phyloP scores from a whole-genome alignment of 1,284 basidiomycete species.

The Xerocomus minutiporus region DNA sequence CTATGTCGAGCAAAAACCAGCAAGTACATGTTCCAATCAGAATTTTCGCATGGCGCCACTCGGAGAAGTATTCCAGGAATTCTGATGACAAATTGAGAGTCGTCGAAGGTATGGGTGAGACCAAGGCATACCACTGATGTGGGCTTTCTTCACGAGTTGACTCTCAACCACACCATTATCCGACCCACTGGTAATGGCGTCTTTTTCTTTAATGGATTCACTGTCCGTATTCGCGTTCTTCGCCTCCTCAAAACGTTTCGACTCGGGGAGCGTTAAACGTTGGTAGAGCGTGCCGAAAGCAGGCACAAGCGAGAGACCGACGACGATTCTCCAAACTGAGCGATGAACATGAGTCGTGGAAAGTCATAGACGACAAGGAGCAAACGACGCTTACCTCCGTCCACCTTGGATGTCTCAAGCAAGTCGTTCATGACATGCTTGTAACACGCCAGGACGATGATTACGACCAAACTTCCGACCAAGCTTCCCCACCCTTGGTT shows the following conservation, averaged over 20 bases:
- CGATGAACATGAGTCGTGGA: constrained; percentile 29
- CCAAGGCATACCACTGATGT: constrained; percentile 33
- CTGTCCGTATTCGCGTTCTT: constrained; percentile 33
- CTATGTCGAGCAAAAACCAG: constrained; percentile 57
- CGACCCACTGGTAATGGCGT: constrained; percentile 17
- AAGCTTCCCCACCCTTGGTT: constrained; percentile 76
- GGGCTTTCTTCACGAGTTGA: constrained; percentile 33
- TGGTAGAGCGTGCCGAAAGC: constrained; percentile 64
- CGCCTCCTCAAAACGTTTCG: constrained; percentile 50
- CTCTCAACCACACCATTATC: not conserved
- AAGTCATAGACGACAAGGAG: not conserved
- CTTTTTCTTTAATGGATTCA: constrained; percentile 35
- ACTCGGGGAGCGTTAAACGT: constrained; percentile 70
- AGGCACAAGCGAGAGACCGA: constrained; percentile 53
- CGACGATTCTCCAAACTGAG: constrained; percentile 47
- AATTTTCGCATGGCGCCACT: constrained; percentile 54
- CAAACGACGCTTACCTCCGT: constrained; percentile 47
- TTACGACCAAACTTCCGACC: constrained; percentile 58
- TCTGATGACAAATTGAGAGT: constrained; percentile 28
- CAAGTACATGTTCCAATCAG: constrained; percentile 49
- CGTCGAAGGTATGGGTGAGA: not conserved
- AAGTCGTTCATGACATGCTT: constrained; percentile 57
- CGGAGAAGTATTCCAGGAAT: constrained; percentile 48
- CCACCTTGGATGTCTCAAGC: constrained; percentile 57
- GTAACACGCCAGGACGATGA: constrained; percentile 69